Base-by-base conservation (phyloP, 345 rosid species). In the Arabidopsis suecica region DNA sequence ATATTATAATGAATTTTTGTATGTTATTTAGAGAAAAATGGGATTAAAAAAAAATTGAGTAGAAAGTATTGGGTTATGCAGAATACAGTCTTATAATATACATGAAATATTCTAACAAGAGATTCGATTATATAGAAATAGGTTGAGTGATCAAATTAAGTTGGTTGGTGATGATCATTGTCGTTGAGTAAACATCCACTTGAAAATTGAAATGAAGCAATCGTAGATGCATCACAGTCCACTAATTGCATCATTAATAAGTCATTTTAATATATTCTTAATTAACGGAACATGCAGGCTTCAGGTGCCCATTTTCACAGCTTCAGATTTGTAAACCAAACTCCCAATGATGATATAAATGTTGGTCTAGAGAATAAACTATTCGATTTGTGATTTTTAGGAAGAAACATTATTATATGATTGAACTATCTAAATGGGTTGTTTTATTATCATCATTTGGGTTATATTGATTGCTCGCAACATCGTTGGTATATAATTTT, bases 211-310 rank as follows among this genome's bases (percentile, higher is more conserved):
- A 58, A 66, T 51, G 41, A 37, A 37, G 34, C 36, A 40, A n/a
- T 67, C 25, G 66, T 38, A 50, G 54, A 73, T 61, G 51, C 74
- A 68, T 68, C 56, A 60, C 32, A 23, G 54, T 59, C 68, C 79
- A 67, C 59, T 65, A 67, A 65, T 33, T 40, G 20, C 68, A 30
- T 28, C 61, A 59, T 48, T 37, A 58, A 28, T 40, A 38, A n/a
- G 16, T 40, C 12, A 48, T 20, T 57, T 44, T 23, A 45, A 44
- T 38, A 38, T 18, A 28, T 56, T 44, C 50, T 37, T 23, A 47
- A 25, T 25, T 28, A n/a, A 65, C 9, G 20, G 42, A 65, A 57
- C 13, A 65, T 66, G 41, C 58, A 34, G 22, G 45, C 14, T 32
- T 33, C 58, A 36, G 78, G 69, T 72, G 68, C 12, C 34, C 61